Conservation (phyloP, 441 rosid genomes). For the Corymbia citriodora region DNA sequence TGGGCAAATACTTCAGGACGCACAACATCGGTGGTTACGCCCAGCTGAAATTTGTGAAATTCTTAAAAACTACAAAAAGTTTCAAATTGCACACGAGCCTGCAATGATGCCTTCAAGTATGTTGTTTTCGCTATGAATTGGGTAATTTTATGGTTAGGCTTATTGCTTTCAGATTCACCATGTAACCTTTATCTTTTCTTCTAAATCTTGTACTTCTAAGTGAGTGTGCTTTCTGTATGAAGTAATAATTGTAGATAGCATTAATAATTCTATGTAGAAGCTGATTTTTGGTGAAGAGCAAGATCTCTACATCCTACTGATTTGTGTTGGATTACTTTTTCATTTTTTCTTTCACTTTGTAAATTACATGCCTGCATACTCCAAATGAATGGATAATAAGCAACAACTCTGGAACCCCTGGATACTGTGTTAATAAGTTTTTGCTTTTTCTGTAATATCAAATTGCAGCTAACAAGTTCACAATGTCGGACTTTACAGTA, state of each 20-base stretch:
- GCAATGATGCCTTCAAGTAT: constrained; percentile 67
- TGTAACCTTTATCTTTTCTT: background rate
- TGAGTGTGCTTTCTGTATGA: background rate
- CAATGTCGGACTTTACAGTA: background rate
- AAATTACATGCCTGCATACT: background rate
- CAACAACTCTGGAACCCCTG: background rate
- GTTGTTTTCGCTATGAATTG: background rate
- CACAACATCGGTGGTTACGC: constrained; percentile 85
- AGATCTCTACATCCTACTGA: background rate
- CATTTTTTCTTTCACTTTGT: background rate
- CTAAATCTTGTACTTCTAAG: background rate
- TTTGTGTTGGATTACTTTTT: background rate
- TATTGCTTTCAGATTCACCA: background rate
- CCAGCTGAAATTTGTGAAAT: constrained; percentile 96
- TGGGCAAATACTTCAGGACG: constrained; percentile 67
- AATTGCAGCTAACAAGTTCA: background rate
- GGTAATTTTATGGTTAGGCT: background rate
- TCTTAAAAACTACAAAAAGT: constrained; percentile 51
- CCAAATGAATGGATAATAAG: background rate
- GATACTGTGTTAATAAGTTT: background rate
- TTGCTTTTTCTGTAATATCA: background rate
- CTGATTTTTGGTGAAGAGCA: background rate
- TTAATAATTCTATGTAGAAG: background rate
- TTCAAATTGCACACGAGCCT: constrained; percentile 73
- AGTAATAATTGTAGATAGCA: background rate